Evolutionary conservation across 352 stramenopile species (phyloP), one percentile per base, ranked within the genome.

Genomic region (Pilasporangium apinafurcum): DNA sequence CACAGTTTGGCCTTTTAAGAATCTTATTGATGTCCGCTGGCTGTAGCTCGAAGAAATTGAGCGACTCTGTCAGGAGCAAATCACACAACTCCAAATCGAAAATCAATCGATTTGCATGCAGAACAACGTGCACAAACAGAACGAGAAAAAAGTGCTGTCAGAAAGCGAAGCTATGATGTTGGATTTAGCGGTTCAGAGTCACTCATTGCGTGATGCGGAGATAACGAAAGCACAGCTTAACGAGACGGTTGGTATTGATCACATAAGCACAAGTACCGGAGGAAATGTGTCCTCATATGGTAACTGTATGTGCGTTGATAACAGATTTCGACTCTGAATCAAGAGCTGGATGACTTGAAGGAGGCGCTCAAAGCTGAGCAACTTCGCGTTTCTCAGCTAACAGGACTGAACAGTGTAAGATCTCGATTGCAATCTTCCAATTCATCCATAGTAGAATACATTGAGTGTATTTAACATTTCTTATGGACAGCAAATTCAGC

Each of bases 41-140:
- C 29, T 17, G 1, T 21, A 71, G 62, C 50, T 73, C 12, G 44
- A 59, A 36, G 50, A 39, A 16, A 40, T 32, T 0, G 59, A 73
- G 24, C 54, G 40, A 2, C 66, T 66, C 54, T 66, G 66, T 32
- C 32, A 59, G 28, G 63, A 74, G 40, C 60, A 65, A 29, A 65
- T 70, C 24, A 41, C 50, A 24, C 65, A 55, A 1, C 51, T 76
- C n/a, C 53, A 61, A 40, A 66, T 67, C 37, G 61, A 76, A 32
- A 72, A 67, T 42, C 56, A 68, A 30, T 56, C 43, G 30, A 65
- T 72, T 6, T 60, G 51, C 16, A 46, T 64, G 37, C 57, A 68
- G 21, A 37, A 64, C 13, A 51, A 59, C 30, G 35, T 53, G 22
- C 38, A 53, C 2, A 54, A 64, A 25, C 43, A 42, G 13, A 43